These are phyloP conservation scores for Trametes cubensis DNA, from an alignment of 768 basidiomycete species.

Conservation along the genomic window DNA sequence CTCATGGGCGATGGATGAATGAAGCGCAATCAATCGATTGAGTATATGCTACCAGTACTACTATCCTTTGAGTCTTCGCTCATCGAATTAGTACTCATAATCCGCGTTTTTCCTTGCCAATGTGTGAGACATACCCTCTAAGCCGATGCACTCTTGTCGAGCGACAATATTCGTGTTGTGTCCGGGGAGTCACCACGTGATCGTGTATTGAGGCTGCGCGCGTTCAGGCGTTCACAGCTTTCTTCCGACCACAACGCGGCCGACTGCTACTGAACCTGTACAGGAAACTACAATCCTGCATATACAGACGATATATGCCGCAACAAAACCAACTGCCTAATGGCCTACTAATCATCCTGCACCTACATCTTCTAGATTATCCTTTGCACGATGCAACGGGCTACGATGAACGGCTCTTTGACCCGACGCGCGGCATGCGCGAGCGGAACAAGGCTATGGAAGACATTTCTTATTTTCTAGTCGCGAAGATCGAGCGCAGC, in stretches of 20 bases:
- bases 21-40: too few species aligned
- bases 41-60: too few species aligned
- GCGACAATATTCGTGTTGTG: too few species aligned
- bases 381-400: constrained; percentile 49
- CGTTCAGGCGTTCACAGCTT: constrained; percentile 1
- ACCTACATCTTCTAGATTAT: constrained; percentile 56
- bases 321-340: constrained; percentile 36
- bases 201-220: constrained; percentile 5
- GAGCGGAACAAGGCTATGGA: constrained; percentile 57
- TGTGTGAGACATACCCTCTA: too few species aligned
- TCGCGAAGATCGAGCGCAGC: constrained; percentile 46
- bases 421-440: constrained; percentile 47
- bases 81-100: too few species aligned
- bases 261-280: not conserved
- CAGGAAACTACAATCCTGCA: not conserved
- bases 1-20: too few species aligned
- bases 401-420: constrained; percentile 54
- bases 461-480: constrained; percentile 53
- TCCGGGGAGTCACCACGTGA: not conserved
- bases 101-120: too few species aligned
- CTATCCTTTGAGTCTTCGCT: too few species aligned
- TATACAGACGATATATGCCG: not conserved
- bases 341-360: constrained; percentile 52
- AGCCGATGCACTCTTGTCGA: too few species aligned
- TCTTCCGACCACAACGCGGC: not conserved